Evolutionary conservation across 305 asterid species (phyloP), one percentile per base, ranked within the genome.

Genomic region (Fraxinus dipetala): DNA sequence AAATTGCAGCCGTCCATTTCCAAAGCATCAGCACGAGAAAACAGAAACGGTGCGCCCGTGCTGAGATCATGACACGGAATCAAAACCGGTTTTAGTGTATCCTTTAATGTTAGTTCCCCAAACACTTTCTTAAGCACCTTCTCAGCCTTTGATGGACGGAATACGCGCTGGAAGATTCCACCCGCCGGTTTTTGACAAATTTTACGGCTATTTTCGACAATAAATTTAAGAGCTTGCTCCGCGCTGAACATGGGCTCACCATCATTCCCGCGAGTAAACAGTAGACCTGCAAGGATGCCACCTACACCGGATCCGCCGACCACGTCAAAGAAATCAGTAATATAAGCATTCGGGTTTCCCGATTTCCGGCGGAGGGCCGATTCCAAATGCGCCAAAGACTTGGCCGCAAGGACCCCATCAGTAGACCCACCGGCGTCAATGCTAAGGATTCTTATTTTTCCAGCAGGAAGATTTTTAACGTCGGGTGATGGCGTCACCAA

Each of bases 21-120:
- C 56, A 94, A 14, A 3, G 98, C 97, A 81, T 92, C 98, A 1
- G 98, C 97, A 7, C 97, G 91, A 9, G 98, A 94, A 48, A 94
- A 94, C 36, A 92, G 61, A 20, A 92, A 86, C 2, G 97, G 87
- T 5, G 95, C 92, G 4, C 92, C 90, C 22, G 91, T 90, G 14
- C 76, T 81, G 28, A 94, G 89, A 43, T 94, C 98, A 88, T 91
- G 93, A 35, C 98, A 94, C 6, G 98, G 98, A 78, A 94, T 91
- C 83, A 94, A 79, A 59, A 92, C 95, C 18, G 95, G 81, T 36
- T 94, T 94, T 35, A 90, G 10, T 10, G 95, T 88, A 30, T 94
- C 97, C 7, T 80, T 92, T 26, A 94, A 85, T 26, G 94, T 90
- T 81, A 84, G 35, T 0, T 90, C 89, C 14, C 88, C 90, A 0